Base-by-base conservation (phyloP, 371 early-diverging fungal species). In the Aphelidium insulamus region DNA sequence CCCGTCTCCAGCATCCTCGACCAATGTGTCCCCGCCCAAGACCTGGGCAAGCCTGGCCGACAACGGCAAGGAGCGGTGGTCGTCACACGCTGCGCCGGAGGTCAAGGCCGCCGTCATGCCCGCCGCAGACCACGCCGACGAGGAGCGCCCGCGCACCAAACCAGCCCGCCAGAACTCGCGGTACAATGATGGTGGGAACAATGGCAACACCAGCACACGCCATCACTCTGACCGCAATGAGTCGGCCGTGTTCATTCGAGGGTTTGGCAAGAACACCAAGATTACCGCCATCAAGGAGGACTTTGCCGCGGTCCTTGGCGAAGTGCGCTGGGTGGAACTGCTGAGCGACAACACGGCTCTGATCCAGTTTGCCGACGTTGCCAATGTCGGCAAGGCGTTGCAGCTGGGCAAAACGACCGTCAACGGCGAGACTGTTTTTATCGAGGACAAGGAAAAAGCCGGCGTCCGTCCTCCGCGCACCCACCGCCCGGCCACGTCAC, bases 11-110 rank as follows among this genome's bases (percentile, higher is more conserved):
- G 37, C 38, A 11, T 17, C 43, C 17, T 21, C 18, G 14, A 44
- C 56, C 1, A 48, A 40, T 15, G 35, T 50, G 3, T 18, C 48
- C 21, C 51, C 49, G 41, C 52, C 53, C 23, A 55, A 58, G 28
- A 54, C 67, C 34, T 69, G 69, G 69, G 72, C 62, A 5, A 44
- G 33, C 42, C 43, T 66, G 24, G 67, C 59, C 0, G 58, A 62
- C 20, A 45, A 41, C 24, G 34, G 39, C 36, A 24, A 32, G 22
- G 39, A 36, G 36, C 51, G 43, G 40, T 53, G 58, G 52, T 45
- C 40, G 32, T 44, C 21, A 41, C 34, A 39, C 28, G 48, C 46
- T 26, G 38, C n/a, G n/a, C n/a, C 57, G 40, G 46, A 55, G 38
- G 38, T 54, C 23, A 44, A 45, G 19, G 50, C 54, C 30, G 40